Evolutionary conservation across 176 grass and related monocot genomes (phyloP), one percentile per base, ranked within the genome.

Genomic region (Bothriochloa decipiens): DNA sequence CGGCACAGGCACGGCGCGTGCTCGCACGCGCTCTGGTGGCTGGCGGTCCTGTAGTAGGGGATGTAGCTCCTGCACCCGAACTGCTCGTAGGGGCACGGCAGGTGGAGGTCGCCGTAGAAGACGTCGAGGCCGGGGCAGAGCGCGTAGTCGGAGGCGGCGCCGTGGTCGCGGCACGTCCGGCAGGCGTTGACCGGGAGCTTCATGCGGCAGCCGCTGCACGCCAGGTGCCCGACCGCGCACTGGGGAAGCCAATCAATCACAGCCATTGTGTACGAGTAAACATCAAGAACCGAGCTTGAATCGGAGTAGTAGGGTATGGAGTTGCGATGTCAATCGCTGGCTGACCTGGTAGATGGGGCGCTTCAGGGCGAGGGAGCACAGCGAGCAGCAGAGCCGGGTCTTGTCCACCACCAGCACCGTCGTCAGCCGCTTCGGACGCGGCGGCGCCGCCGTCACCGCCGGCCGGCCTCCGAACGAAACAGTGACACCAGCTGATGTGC

Each of bases 1-100:
- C 79, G 1, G 86, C 86, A 87, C 14, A 42, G 15, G 63, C 85
- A 82, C 3, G 85, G 79, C 25, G 85, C 85, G 63, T 69, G 60
- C 63, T 41, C 5, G 79, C 85, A 87, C 6, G 25, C 71, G 72
- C 10, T 2, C 61, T 46, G 62, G 79, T 87, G 85, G 27, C 18
- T 73, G 22, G 2, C 27, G 37, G 16, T 20, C 7, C 58, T 3
- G 72, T 61, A 67, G 79, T 82, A 87, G 63, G 72, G 64, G 47
- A 68, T 9, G 79, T 27, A 61, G 18, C 47, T 45, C 4, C 2
- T 8, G 85, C 85, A 86, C 33, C 85, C 85, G 69, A 23, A 50
- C 84, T 66, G 68, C 77, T 40, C 37, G 79, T 87, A 11, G 27
- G 79, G 63, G 79, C 85, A 87, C 37, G 20, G 9, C 10, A 76